These are phyloP conservation scores for Darksidea phi DNA, from an alignment of 495 filamentous ascomycete genomes.

Conservation along the genomic window DNA sequence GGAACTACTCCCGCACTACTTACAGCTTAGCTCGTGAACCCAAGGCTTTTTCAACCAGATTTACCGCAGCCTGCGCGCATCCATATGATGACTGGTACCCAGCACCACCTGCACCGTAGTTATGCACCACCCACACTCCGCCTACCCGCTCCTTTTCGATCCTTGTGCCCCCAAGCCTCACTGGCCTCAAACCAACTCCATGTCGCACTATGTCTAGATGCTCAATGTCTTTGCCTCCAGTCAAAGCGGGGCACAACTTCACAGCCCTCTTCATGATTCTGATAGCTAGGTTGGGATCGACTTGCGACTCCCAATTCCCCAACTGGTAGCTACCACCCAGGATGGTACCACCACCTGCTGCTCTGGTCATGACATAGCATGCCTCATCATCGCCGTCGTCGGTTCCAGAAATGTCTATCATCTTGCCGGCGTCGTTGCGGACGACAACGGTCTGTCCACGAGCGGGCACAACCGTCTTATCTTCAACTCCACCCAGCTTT, in stretches of 20 bases:
- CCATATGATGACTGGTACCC: constrained; percentile 89
- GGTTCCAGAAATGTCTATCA: constrained; percentile 68
- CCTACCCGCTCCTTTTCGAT: constrained; percentile 77
- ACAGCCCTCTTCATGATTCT: constrained; percentile 88
- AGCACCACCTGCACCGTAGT: constrained; percentile 95
- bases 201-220: constrained; percentile 81
- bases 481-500: constrained; percentile 78
- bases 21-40: constrained; percentile 36
- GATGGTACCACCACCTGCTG: constrained; percentile 70
- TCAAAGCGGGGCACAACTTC: constrained; percentile 60
- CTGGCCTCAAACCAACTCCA: constrained; percentile 80
- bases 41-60: constrained; percentile 66
- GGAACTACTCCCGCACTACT: too few species aligned
- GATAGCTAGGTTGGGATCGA: constrained; percentile 75
- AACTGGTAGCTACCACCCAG: constrained; percentile 86
- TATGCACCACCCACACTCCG: constrained; percentile 80
- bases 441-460: constrained; percentile 89
- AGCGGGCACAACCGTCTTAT: constrained; percentile 68
- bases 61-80: constrained; percentile 66
- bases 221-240: constrained; percentile 50
- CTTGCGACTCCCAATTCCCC: constrained; percentile 75
- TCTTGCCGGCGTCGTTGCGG: constrained; percentile 72
- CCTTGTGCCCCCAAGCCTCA: constrained; percentile 70
- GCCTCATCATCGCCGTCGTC: constrained; percentile 80
- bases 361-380: constrained; percentile 84